A percentile compares a stretch with the other conserved stretches of the same genome.
Evolutionary conservation across 1,139 yeast species (phyloP).

Genomic region (Lodderomyces orthopsilosis): DNA sequence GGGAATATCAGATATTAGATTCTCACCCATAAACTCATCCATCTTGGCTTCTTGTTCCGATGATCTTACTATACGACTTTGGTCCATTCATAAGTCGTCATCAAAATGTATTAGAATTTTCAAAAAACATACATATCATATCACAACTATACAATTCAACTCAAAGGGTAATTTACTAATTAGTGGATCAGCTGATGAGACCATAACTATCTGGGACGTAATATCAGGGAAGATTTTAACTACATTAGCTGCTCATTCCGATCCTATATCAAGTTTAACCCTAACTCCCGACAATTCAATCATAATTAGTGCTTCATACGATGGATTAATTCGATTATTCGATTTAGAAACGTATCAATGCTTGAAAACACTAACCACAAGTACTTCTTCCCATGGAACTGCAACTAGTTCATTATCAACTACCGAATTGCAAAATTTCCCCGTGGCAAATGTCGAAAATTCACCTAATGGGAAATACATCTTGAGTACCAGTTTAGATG

Average conservation of each 20-base stretch:
- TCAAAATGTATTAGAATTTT: constrained; percentile 57
- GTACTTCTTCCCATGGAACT: constrained; percentile 52
- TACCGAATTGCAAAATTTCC: constrained; percentile 49
- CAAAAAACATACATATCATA: constrained; percentile 83
- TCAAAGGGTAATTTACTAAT: constrained; percentile 74
- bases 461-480: constrained; percentile 84
- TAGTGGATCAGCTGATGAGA: constrained; percentile 88
- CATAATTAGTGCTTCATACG: constrained; percentile 84
- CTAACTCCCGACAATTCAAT: constrained; percentile 79
- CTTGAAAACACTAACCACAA: constrained; percentile 77
- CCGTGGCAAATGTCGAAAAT: constrained; percentile 69
- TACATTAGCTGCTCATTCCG: constrained; percentile 90
- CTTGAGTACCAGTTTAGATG: constrained; percentile 79
- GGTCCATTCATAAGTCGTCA: constrained; percentile 50
- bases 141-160: constrained; percentile 69
- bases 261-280: constrained; percentile 77
- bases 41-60: constrained; percentile 84
- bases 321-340: constrained; percentile 85
- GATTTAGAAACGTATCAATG: constrained; percentile 91
- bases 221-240: constrained; percentile 66
- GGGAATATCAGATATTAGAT: constrained; percentile 69
- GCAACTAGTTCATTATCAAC: constrained; percentile 57
- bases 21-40: constrained; percentile 69
- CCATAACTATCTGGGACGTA: constrained; percentile 87
- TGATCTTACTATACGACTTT: constrained; percentile 75